Evolutionary conservation across 371 early-diverging fungal genomes (phyloP).

Genomic region (Lichtheimia ramosa): DNA sequence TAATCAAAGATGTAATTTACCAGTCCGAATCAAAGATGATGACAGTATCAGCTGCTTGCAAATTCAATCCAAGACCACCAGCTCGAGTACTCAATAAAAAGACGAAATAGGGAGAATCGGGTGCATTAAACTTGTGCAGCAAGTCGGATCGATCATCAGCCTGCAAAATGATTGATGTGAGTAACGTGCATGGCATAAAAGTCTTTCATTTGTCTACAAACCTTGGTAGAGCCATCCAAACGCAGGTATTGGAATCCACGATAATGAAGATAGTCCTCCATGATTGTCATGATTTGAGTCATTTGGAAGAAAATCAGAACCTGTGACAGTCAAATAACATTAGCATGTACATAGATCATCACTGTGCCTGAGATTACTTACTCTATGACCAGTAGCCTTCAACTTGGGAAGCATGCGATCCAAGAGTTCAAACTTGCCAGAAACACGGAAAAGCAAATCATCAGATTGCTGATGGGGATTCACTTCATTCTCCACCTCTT

Average conservation of each 20-base stretch:
- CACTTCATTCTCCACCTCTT: slow-evolving; percentile 85
- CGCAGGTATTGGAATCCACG: slow-evolving; percentile 82
- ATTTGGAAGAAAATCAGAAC: slow-evolving; percentile 99
- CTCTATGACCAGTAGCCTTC: slow-evolving; percentile 82
- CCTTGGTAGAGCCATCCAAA: slow-evolving; percentile 93
- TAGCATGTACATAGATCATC: neutral
- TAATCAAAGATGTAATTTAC: slow-evolving; percentile 15
- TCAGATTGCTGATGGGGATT: slow-evolving; percentile 60
- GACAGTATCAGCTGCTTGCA: slow-evolving; percentile 99
- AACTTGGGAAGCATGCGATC: slow-evolving; percentile 95
- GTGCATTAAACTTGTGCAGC: slow-evolving; percentile 81
- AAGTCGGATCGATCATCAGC: slow-evolving; percentile 84
- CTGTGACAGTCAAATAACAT: slow-evolving; percentile 7
- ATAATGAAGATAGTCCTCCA: slow-evolving; percentile 90
- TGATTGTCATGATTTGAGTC: slow-evolving; percentile 96
- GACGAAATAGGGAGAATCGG: slow-evolving; percentile 82
- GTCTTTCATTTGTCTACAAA: neutral
- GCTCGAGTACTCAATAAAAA: slow-evolving; percentile 98
- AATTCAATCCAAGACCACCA: slow-evolving; percentile 98
- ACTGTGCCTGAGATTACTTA: slow-evolving; percentile 12
- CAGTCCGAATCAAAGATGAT: slow-evolving; percentile 99
- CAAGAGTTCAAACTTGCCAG: slow-evolving; percentile 98
- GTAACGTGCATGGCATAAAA: neutral
- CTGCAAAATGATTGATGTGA: neutral
- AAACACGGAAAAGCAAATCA: slow-evolving; percentile 65